Conservation (phyloP, 2,329 filamentous ascomycete species). For the Penicillium psychrosexuale region DNA sequence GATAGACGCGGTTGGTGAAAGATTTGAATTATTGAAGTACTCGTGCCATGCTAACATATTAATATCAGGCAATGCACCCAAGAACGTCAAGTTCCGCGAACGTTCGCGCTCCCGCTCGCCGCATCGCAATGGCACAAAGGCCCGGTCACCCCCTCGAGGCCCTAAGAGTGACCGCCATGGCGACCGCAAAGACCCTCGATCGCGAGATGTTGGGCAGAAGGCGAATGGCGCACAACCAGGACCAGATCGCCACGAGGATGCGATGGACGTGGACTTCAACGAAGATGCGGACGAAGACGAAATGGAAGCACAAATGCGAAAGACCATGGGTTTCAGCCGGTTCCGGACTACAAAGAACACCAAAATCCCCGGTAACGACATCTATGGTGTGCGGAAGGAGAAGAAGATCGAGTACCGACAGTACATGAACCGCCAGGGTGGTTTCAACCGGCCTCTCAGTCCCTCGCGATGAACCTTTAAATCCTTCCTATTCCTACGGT, state of each 20-base stretch:
- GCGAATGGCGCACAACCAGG: constrained; percentile 25
- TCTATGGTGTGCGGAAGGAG: constrained; percentile 79
- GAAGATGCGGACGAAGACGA: constrained; percentile 58
- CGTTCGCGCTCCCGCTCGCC: constrained; percentile 36
- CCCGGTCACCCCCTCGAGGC: constrained; percentile 37
- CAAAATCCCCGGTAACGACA: constrained; percentile 83
- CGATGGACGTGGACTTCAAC: constrained; percentile 45
- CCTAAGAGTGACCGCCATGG: constrained; percentile 33
- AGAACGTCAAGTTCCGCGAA: constrained; percentile 36
- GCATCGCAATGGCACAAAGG: constrained; percentile 35
- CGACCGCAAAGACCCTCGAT: constrained; percentile 32
- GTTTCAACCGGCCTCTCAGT: constrained; percentile 51
- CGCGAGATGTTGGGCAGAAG: constrained; percentile 21
- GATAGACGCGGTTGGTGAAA: constrained; percentile 39
- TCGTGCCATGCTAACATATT: neutral
- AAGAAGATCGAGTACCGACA: constrained; percentile 94
- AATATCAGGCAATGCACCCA: constrained; percentile 28
- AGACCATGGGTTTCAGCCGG: constrained; percentile 83
- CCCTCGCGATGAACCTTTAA: constrained; percentile 37
- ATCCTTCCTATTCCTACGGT: constrained; percentile 1
- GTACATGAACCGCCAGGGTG: constrained; percentile 69
- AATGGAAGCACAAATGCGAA: constrained; percentile 69
- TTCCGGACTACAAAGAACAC: constrained; percentile 87
- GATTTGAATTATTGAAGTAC: neutral
- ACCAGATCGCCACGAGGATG: constrained; percentile 28